These are phyloP conservation scores for Fusarium irregulare DNA, from an alignment of 2,329 filamentous ascomycete genomes.

Conservation along the genomic window DNA sequence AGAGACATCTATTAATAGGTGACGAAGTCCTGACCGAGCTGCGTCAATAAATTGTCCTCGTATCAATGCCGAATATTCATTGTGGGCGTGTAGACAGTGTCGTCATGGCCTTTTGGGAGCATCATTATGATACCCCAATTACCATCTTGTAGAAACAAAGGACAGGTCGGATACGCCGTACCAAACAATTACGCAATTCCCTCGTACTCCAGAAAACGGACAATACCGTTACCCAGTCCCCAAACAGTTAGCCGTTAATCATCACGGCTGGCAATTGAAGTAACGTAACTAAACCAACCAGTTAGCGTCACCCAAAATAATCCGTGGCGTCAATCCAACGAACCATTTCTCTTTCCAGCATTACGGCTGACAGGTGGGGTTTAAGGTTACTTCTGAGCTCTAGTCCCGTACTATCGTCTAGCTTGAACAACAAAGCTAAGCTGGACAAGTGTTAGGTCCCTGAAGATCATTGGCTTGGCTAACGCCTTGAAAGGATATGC, in stretches of 20 bases:
- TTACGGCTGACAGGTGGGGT: not conserved
- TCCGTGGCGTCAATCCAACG: not conserved
- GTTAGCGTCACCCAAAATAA: not conserved
- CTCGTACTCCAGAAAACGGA: not conserved
- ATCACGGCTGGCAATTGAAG: not conserved
- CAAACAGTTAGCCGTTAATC: not conserved
- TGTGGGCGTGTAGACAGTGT: not conserved
- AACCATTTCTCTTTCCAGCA: not conserved
- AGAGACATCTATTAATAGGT: not conserved
- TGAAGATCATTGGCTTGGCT: not conserved
- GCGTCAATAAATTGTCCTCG: not conserved
- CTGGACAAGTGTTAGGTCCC: accelerated
- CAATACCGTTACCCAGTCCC: not conserved
- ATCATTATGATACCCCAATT: accelerated
- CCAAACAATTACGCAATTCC: not conserved
- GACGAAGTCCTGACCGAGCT: no score
- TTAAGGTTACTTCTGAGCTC: not conserved
- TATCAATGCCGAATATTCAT: not conserved
- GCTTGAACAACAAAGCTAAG: not conserved
- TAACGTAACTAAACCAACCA: not conserved
- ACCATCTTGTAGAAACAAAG: not conserved
- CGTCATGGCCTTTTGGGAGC: not conserved
- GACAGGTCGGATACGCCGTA: not conserved
- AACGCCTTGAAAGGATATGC: not conserved
- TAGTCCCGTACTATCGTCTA: not conserved